phyloP scores from a whole-genome alignment of 208 protist species.

The Balamuthia mandrillaris region DNA sequence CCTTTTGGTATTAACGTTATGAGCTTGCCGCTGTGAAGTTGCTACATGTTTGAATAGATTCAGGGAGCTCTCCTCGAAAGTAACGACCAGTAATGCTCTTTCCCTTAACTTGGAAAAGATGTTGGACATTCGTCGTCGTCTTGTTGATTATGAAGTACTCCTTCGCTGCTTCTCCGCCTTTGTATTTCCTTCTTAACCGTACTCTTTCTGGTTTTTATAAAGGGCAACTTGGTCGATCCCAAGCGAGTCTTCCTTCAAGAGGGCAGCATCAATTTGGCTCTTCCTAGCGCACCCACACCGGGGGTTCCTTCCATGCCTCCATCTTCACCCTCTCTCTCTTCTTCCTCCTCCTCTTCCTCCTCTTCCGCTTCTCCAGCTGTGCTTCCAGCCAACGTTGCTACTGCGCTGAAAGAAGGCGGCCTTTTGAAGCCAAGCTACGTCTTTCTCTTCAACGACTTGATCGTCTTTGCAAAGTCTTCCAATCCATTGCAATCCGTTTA shows the following conservation, averaged over 20 bases:
- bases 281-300: not conserved
- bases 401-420: not conserved
- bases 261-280: not conserved
- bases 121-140: slow-evolving; percentile 15
- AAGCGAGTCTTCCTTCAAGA: not conserved
- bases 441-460: slow-evolving; percentile 37
- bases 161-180: not conserved
- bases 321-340: not conserved
- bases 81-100: no score
- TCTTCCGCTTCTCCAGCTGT: not conserved
- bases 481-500: not conserved
- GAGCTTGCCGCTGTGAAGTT: no score
- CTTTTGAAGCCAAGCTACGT: not conserved
- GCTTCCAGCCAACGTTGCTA: not conserved
- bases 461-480: slow-evolving; percentile 14
- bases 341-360: not conserved
- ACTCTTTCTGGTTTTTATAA: not conserved
- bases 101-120: slow-evolving; percentile 4
- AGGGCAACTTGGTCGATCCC: slow-evolving; percentile 36
- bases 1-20: no score
- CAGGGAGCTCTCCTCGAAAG: no score
- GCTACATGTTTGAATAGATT: no score
- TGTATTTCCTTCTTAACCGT: not conserved
- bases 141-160: slow-evolving; percentile 23
- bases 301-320: not conserved